These are phyloP conservation scores for Eruca vesicaria DNA, from an alignment of 441 rosid genomes.

Conservation along the genomic window DNA sequence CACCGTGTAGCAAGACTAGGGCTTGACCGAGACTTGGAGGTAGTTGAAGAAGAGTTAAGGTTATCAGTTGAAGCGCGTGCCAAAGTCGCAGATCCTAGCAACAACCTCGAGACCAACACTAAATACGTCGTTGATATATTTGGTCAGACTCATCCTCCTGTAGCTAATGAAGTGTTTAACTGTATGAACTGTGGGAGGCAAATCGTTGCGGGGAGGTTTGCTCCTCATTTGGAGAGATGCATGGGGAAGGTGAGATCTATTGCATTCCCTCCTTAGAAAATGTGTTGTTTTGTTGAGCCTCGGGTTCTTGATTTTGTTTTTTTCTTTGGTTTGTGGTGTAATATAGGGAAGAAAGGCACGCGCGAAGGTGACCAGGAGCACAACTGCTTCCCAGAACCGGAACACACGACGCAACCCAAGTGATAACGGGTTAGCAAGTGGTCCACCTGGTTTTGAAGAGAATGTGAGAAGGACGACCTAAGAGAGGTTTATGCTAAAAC, in stretches of 20 bases:
- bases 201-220: constrained; percentile 87
- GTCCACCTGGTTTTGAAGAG: constrained; percentile 54
- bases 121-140: constrained; percentile 87
- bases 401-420: constrained; percentile 65
- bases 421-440: constrained; percentile 57
- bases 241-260: constrained; percentile 83
- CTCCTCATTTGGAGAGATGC: constrained; percentile 97
- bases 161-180: constrained; percentile 77
- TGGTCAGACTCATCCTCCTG: constrained; percentile 83
- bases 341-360: constrained; percentile 97
- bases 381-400: constrained; percentile 77
- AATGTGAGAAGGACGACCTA: constrained; percentile 35
- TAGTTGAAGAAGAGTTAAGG: constrained; percentile 86
- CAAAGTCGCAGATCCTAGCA: constrained; percentile 68
- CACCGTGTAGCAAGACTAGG: constrained; percentile 87
- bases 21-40: constrained; percentile 80
- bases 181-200: constrained; percentile 94
- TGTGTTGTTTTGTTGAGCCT: neutral
- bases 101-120: constrained; percentile 63
- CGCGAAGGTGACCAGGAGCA: constrained; percentile 70
- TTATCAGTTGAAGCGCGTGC: constrained; percentile 79
- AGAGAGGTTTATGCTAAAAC: constrained; percentile 16
- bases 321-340: constrained; percentile 2
- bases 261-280: neutral
- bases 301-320: neutral